Evolutionary conservation across 2,329 filamentous ascomycete genomes (phyloP), one percentile per base, ranked within the genome.

Genomic region (Dothistroma septosporum): DNA sequence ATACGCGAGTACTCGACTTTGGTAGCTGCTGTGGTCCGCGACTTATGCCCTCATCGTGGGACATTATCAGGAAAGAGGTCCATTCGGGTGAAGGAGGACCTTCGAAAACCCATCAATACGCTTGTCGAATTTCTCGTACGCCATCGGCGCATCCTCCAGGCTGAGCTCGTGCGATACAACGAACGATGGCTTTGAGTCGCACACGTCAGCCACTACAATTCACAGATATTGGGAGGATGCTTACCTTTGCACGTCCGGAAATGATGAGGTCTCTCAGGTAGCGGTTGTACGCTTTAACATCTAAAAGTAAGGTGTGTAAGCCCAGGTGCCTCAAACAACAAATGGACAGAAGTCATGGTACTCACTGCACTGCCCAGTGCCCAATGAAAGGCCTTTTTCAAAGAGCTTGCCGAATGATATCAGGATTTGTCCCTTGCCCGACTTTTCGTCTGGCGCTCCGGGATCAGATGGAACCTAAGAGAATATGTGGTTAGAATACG

Each of bases 351-450:
- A 28, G 24, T 6, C 24, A 28, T 28, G 24, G 24, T 28, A 28
- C 24, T n/a, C 41, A 63, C 88, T 88, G 74, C 85, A 88, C 69
- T 88, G 85, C 0, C 85, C 85, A 2, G 83, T 86, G 4, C 57
- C 60, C 2, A 88, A 75, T 1, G 80, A 79, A 5, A 88, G 76
- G 1, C 85, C 85, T 79, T 88, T 88, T 66, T 88, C 85, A 66
- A 88, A 88, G 0, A 88, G 76, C 72, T 88, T 88, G 59, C 86
- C 85, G 66, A 88, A 88, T 57, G 82, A 85, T 31, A 88, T 76
- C 62, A 84, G 76, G 57, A 88, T 83, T 78, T 86, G 83, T 0
- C 86, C 86, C 67, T 86, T 85, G n/a, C 79, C 82, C 19, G 80
- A 78, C 48, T 84, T 81, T 57, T 79, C 79, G 62, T 88, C 85